These are phyloP conservation scores for Rasamsonia emersonii DNA, from an alignment of 2,329 filamentous ascomycete genomes.

Conservation along the genomic window DNA sequence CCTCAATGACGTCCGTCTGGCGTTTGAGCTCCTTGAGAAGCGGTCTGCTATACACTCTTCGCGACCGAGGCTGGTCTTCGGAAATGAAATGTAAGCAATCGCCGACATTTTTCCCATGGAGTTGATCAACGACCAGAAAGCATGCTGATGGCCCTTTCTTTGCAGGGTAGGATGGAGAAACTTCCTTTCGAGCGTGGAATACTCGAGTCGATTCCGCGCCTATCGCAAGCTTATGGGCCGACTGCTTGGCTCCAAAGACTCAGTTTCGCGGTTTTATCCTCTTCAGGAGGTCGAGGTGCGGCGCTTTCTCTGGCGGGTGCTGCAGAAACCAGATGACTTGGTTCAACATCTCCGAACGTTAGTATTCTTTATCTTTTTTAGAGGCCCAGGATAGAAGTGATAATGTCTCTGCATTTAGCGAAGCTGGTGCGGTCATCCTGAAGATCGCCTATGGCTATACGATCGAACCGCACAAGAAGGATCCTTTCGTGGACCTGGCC, in stretches of 20 bases:
- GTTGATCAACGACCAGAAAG: slow-evolving; percentile 1
- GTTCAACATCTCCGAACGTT: slow-evolving; percentile 37
- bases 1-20: slow-evolving; percentile 23
- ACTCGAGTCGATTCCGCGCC: slow-evolving; percentile 29
- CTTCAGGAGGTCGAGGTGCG: slow-evolving; percentile 39
- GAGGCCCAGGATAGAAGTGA: background rate
- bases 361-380: slow-evolving; percentile 13
- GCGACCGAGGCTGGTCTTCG: slow-evolving; percentile 22
- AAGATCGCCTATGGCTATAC: slow-evolving; percentile 42
- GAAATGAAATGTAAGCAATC: slow-evolving; percentile 28
- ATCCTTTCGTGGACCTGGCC: slow-evolving; percentile 38
- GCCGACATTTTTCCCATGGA: background rate
- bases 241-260: slow-evolving; percentile 37
- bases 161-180: slow-evolving; percentile 33
- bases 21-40: slow-evolving; percentile 28
- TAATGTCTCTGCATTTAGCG: slow-evolving; percentile 14
- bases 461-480: slow-evolving; percentile 27
- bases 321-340: slow-evolving; percentile 31
- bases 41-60: slow-evolving; percentile 22
- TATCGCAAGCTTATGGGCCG: slow-evolving; percentile 40
- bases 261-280: slow-evolving; percentile 30
- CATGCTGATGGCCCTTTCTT: background rate
- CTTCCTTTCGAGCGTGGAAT: slow-evolving; percentile 24
- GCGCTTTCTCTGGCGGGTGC: slow-evolving; percentile 36
- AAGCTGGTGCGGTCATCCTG: slow-evolving; percentile 34